Conservation (phyloP, 352 stramenopile genomes). For the Lagenidium giganteum region DNA sequence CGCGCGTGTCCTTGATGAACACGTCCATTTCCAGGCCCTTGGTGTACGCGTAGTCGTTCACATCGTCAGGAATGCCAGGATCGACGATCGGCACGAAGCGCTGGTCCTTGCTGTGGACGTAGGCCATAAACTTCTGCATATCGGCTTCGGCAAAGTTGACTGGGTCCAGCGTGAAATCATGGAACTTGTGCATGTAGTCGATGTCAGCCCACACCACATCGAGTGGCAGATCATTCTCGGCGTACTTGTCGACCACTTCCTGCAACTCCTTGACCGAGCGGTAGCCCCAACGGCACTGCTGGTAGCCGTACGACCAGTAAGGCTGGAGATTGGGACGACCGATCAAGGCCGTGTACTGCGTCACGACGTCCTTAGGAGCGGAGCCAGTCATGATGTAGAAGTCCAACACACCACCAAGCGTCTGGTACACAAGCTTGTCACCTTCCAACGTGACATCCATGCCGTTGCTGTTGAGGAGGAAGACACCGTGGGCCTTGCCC, state of each 20-base stretch:
- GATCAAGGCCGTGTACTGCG: constrained; percentile 48
- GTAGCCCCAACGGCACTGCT: constrained; percentile 51
- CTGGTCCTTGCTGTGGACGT: constrained; percentile 48
- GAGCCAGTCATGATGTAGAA: constrained; percentile 48
- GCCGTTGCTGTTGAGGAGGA: constrained; percentile 53
- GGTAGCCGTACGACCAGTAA: constrained; percentile 65
- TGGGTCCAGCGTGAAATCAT: constrained; percentile 54
- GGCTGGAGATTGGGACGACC: constrained; percentile 41
- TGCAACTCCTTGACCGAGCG: constrained; percentile 13
- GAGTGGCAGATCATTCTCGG: constrained; percentile 29
- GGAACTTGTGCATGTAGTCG: constrained; percentile 44
- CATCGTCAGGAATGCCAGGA: constrained; percentile 64
- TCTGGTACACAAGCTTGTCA: constrained; percentile 33
- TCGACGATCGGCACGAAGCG: constrained; percentile 83
- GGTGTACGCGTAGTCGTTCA: constrained; percentile 42
- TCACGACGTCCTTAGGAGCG: constrained; percentile 28
- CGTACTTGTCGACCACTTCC: constrained; percentile 29
- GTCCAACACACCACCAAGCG: constrained; percentile 47
- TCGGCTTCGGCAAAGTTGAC: constrained; percentile 30
- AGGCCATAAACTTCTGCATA: constrained; percentile 29
- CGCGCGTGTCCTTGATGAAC: constrained; percentile 70
- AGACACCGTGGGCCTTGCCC: constrained; percentile 35
- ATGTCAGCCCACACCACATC: constrained; percentile 57
- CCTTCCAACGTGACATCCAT: constrained; percentile 50
- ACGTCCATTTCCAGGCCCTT: constrained; percentile 54